Base-by-base conservation (phyloP, 805 yeast species). In the Myxozyma neotropica region DNA sequence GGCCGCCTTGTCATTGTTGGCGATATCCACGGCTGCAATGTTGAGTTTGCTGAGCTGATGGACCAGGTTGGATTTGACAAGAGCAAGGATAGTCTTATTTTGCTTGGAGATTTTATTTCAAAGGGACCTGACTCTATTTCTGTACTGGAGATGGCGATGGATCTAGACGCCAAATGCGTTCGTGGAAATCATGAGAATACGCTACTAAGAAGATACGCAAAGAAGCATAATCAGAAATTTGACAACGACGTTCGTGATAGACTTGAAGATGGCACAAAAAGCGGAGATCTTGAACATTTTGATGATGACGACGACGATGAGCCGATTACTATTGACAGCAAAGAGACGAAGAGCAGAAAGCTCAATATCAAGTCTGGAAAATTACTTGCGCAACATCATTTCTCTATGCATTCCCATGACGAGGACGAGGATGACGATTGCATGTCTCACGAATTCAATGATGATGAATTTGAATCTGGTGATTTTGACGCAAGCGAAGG, bases 111-210 rank as follows among this genome's bases (percentile, higher is more conserved):
- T 70, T 89, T 91, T 71, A 77, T 89, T 17, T 79, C 90, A 52
- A 93, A 92, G 70, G 98, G 98, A 0, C 85, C 88, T 4, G 83
- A 87, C 58, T 87, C 96, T 1, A 63, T 81, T 13, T 81, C 80
- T 40, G 90, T 90, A 1, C 70, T 91, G 10, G 86, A 90, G 59
- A 85, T 73, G 68, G 85, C 88, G 19, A 77, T 85, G 35, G 75
- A 82, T 23, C 70, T 84, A 65, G 75, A 81, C 15, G 80, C 88
- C 15, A 84, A 82, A 55, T 91, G 96, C 70, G 83, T 92, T 1
- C 75, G 94, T 59, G 97, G 98, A 0, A 92, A 92, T 75, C 97
- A 93, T 72, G 98, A 92, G 73, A 78, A 86, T 61, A 85, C 84
- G 61, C 81, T 87, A 10, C 70, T 92, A 65, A 79, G 83, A 55